phyloP scores from a whole-genome alignment of 169 alveolate genomes.

The Plasmodium ovale region DNA sequence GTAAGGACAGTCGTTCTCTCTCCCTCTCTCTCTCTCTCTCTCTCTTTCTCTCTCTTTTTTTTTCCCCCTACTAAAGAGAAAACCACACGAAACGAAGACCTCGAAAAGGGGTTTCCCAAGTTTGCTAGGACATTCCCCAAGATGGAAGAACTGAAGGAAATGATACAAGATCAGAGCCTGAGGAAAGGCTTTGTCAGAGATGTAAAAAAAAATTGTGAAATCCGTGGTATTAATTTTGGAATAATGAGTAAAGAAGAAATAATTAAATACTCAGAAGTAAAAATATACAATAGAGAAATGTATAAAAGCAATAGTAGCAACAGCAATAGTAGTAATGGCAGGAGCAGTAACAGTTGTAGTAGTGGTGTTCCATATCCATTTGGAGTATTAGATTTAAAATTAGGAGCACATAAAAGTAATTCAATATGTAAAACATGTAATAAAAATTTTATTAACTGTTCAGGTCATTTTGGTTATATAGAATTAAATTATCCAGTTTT shows the following conservation, averaged over 20 bases:
- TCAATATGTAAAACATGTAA: conserved; percentile 93
- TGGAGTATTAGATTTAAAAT: conserved; percentile 87
- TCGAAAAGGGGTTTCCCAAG: no score
- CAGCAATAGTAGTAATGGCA: no score
- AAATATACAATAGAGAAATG: conserved; percentile 84
- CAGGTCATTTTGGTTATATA: conserved; percentile 99
- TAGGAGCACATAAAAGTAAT: conserved; percentile 83
- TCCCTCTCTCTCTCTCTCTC: no score
- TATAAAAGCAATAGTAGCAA: conserved; percentile 80
- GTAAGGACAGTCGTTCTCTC: no score
- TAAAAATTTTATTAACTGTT: conserved; percentile 92
- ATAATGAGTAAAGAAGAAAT: conserved; percentile 87
- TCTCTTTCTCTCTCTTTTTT: no score
- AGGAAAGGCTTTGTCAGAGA: conserved; percentile 43
- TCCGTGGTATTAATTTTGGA: conserved; percentile 87
- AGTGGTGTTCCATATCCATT: conserved; percentile 85
- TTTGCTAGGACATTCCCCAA: no score
- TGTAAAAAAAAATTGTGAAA: conserved; percentile 66
- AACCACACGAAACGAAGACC: no score
- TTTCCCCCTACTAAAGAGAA: no score
- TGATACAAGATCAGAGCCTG: conserved; percentile 21
- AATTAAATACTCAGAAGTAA: conserved; percentile 84
- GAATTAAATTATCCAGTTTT: conserved; percentile 97
- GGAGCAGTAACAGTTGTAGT: no score
- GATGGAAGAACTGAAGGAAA: conserved; percentile 14